Base-by-base conservation (phyloP, 2,329 filamentous ascomycete genomes). In the Botryosphaeria dothidea region DNA sequence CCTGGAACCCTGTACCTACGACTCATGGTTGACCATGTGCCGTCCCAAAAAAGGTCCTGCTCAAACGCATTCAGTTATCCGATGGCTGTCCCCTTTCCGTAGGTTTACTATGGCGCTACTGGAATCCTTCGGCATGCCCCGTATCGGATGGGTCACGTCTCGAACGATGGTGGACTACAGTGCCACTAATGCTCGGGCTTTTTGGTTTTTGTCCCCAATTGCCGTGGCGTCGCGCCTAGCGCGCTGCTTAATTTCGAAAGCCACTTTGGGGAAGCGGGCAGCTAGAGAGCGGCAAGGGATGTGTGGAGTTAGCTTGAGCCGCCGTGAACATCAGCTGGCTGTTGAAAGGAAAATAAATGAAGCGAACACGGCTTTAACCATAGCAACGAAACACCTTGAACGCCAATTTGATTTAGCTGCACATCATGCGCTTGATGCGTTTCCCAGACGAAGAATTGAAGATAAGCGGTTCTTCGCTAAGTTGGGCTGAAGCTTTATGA, bases 101-200 rank as follows among this genome's bases (percentile, higher is more conserved):
- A 45, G 15, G 4, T 29, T 43, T 45, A 17, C 54, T 58, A 45
- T 23, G 38, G 54, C 25, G 29, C 25, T 58, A 58, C 54, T 27
- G 34, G 11, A 25, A 58, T 58, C 54, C 54, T 58, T 29, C 54
- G 54, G 54, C n/a, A 45, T 45, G 23, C 36, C 36, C 54, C 54
- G 38, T 56, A 7, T 6, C 31, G 52, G 34, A 41, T 56, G n/a
- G 34, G 52, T 58, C 41, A 23, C 54, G 36, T 58, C 34, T 41
- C 19, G 19, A 41, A 25, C 19, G 11, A 8, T 11, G 25, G 38
- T 41, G 23, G n/a, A 34, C 23, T 29, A 19, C 13, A 25, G 23
- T 17, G 49, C 23, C 27, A 25, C 27, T 27, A 21, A 11, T 34
- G 52, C 34, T 41, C 38, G 38, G 11, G 36, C 54, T n/a, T 58